phyloP scores from a whole-genome alignment of 2,329 filamentous ascomycete genomes.

The Beauveria pseudobassiana region DNA sequence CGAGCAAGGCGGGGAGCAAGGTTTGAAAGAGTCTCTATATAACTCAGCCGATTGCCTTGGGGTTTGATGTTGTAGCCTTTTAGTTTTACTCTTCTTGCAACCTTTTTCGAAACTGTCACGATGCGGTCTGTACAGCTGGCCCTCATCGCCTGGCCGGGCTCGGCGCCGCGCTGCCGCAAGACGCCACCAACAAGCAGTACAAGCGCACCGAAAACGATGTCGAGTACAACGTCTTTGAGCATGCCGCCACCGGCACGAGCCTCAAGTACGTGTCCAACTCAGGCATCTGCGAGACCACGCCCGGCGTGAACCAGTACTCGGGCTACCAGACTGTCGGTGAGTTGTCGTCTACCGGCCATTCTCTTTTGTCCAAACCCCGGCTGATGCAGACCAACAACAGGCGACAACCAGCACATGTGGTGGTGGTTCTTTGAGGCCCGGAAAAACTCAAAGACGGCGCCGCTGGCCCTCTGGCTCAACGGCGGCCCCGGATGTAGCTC shows the following conservation, averaged over 20 bases:
- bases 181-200: constrained; percentile 13
- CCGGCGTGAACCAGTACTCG: constrained; percentile 11
- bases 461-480: constrained; percentile 33
- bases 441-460: constrained; percentile 15
- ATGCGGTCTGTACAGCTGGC: constrained; percentile 1
- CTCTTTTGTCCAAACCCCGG: background rate
- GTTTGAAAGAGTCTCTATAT: background rate
- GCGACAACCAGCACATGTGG: constrained; percentile 31
- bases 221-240: constrained; percentile 39
- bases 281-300: constrained; percentile 15
- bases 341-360: constrained; percentile 29
- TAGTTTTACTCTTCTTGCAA: background rate
- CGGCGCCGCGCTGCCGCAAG: background rate
- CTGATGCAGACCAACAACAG: background rate
- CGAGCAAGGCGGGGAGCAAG: too few relatives aligned
- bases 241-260: constrained; percentile 35
- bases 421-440: constrained; percentile 35
- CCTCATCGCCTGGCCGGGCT: constrained; percentile 8
- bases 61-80: background rate
- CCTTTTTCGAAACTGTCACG: background rate
- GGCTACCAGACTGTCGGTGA: constrained; percentile 11
- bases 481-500: constrained; percentile 33
- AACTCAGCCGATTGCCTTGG: background rate
- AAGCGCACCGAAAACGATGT: constrained; percentile 13
- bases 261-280: constrained; percentile 44